Evolutionary conservation across 2,329 filamentous ascomycete species (phyloP).

Genomic region (Penicillium sp.): DNA sequence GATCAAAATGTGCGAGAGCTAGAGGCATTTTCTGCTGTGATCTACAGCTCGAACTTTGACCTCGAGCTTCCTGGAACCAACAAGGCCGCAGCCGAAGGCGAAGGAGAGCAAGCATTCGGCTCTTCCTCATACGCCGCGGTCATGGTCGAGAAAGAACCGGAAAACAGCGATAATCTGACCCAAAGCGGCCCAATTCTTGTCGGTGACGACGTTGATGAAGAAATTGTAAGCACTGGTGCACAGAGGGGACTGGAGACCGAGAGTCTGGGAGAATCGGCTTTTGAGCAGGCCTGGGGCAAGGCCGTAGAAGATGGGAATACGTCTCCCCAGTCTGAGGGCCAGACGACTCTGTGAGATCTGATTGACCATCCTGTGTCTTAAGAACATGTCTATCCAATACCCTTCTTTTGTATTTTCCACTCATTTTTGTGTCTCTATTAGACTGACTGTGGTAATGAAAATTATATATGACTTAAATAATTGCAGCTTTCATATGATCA

Average conservation of each 20-base stretch:
- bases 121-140: constrained; percentile 21
- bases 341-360: neutral
- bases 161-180: constrained; percentile 2
- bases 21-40: constrained; percentile 49
- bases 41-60: constrained; percentile 50
- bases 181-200: constrained; percentile 9
- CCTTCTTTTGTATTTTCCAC: constrained; percentile 12
- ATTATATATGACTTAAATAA: constrained; percentile 5
- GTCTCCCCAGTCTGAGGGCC: constrained; percentile 6
- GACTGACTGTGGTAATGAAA: constrained; percentile 13
- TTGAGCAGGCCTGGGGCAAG: constrained; percentile 40
- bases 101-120: constrained; percentile 2
- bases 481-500: neutral
- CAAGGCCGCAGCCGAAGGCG: constrained; percentile 7
- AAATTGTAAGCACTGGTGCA: neutral
- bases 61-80: constrained; percentile 29
- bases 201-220: constrained; percentile 7
- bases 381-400: constrained; percentile 12
- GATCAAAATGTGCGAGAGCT: constrained; percentile 48
- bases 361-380: neutral
- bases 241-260: constrained; percentile 1
- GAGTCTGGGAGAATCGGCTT: constrained; percentile 25
- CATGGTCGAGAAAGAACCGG: constrained; percentile 19
- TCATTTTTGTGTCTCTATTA: constrained; percentile 7
- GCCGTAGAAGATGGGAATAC: constrained; percentile 30